phyloP scores from a whole-genome alignment of 2,329 filamentous ascomycete genomes.

The Cercospora sesami region DNA sequence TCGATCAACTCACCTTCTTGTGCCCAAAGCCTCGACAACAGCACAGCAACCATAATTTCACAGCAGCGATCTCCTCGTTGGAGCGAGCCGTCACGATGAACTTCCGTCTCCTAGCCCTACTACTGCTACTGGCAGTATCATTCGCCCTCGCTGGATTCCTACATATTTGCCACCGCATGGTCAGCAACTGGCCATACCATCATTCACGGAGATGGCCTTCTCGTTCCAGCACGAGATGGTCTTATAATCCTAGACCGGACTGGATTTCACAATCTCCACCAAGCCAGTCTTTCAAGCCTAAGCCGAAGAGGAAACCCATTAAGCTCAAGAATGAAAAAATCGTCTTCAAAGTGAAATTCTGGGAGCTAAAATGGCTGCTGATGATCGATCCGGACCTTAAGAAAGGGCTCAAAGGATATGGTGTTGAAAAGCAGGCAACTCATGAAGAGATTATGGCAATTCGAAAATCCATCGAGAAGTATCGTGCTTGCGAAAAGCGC shows the following conservation, averaged over 20 bases:
- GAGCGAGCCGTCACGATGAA: not conserved
- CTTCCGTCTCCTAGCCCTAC: not conserved
- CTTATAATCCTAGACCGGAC: not conserved
- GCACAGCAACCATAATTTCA: not conserved
- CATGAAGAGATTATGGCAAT: not conserved
- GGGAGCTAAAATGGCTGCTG: not conserved
- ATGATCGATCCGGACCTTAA: not conserved
- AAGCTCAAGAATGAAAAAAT: not conserved
- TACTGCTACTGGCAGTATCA: not conserved
- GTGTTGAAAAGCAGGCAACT: not conserved
- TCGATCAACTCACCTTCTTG: not conserved
- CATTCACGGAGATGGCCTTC: not conserved
- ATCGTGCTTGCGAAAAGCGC: not conserved
- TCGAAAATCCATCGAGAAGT: not conserved
- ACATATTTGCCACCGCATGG: not conserved
- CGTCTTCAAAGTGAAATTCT: not conserved
- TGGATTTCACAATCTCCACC: not conserved
- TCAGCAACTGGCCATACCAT: not conserved
- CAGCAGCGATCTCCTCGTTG: not conserved
- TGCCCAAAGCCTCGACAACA: not conserved
- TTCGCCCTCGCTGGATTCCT: not conserved
- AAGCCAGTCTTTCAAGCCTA: not conserved
- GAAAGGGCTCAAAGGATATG: not conserved
- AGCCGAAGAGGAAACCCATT: not conserved
- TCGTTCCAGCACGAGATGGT: not conserved